These are phyloP conservation scores for Claviceps monticola DNA, from an alignment of 2,329 filamentous ascomycete species.

Conservation along the genomic window DNA sequence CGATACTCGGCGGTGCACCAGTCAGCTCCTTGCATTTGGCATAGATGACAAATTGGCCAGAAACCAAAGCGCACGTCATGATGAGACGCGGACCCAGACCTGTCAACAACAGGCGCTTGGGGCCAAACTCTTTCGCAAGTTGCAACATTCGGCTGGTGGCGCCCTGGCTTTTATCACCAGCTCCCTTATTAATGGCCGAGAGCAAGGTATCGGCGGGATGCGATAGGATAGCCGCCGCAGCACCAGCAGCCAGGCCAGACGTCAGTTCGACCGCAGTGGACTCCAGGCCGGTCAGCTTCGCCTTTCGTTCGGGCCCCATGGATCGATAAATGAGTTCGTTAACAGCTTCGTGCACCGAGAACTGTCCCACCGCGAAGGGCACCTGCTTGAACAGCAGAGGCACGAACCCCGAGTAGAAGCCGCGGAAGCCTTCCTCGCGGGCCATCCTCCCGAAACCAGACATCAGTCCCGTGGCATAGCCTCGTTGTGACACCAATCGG, in stretches of 20 bases:
- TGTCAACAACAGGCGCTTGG: constrained; percentile 30
- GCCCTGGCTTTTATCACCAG: constrained; percentile 32
- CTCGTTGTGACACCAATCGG: constrained; percentile 69
- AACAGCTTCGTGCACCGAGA: constrained; percentile 84
- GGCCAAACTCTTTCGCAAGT: constrained; percentile 36
- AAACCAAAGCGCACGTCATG: constrained; percentile 40
- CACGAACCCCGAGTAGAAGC: constrained; percentile 86
- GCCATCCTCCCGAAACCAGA: constrained; percentile 63
- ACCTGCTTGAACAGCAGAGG: constrained; percentile 81
- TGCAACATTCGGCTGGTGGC: constrained; percentile 37
- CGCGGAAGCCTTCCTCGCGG: constrained; percentile 60
- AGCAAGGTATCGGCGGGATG: constrained; percentile 65
- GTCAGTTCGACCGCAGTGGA: constrained; percentile 76
- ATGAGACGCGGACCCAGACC: constrained; percentile 36
- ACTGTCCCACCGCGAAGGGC: constrained; percentile 88
- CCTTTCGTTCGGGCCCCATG: constrained; percentile 55
- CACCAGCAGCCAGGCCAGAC: constrained; percentile 76
- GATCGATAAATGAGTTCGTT: constrained; percentile 59
- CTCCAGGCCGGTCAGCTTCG: constrained; percentile 51
- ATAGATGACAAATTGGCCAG: constrained; percentile 41
- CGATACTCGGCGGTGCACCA: constrained; percentile 35
- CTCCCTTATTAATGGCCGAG: constrained; percentile 42
- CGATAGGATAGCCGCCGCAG: constrained; percentile 76
- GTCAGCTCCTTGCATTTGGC: constrained; percentile 39
- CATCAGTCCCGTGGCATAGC: constrained; percentile 59